phyloP scores from a whole-genome alignment of 768 basidiomycete genomes.

The Boletus pseudo-olivaceus region DNA sequence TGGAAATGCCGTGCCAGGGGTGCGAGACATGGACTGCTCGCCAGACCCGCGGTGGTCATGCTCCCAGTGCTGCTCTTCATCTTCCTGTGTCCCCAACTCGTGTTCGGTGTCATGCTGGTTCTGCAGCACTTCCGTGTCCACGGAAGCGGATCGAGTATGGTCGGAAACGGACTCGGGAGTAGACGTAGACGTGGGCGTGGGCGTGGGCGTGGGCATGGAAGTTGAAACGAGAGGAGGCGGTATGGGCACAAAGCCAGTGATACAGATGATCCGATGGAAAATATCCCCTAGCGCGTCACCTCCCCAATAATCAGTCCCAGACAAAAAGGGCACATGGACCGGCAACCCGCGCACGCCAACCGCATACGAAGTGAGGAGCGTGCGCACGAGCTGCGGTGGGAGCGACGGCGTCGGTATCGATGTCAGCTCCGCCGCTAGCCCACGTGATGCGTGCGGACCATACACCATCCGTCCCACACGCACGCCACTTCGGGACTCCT shows the following conservation, averaged over 20 bases:
- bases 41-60: neutral
- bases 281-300: conserved; percentile 32
- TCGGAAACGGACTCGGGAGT: neutral
- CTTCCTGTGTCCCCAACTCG: neutral
- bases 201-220: too few species aligned
- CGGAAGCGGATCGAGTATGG: neutral
- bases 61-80: neutral
- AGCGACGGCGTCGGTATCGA: conserved; percentile 26
- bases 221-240: conserved; percentile 10
- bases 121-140: neutral
- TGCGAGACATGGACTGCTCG: neutral
- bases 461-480: conserved; percentile 16
- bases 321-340: conserved; percentile 10
- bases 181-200: neutral
- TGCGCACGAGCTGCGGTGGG: conserved; percentile 34
- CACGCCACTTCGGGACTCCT: conserved; percentile 25
- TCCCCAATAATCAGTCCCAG: conserved; percentile 21
- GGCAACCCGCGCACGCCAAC: conserved; percentile 22
- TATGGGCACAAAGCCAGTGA: conserved; percentile 41
- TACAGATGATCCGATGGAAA: conserved; percentile 43
- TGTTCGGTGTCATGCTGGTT: neutral
- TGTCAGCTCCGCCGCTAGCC: too few species aligned
- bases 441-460: conserved; percentile 16
- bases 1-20: conserved; percentile 5
- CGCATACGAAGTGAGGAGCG: conserved; percentile 15